Evolutionary conservation across 345 rosid species (phyloP).

Genomic region (Erysimum cheiranthoides): DNA sequence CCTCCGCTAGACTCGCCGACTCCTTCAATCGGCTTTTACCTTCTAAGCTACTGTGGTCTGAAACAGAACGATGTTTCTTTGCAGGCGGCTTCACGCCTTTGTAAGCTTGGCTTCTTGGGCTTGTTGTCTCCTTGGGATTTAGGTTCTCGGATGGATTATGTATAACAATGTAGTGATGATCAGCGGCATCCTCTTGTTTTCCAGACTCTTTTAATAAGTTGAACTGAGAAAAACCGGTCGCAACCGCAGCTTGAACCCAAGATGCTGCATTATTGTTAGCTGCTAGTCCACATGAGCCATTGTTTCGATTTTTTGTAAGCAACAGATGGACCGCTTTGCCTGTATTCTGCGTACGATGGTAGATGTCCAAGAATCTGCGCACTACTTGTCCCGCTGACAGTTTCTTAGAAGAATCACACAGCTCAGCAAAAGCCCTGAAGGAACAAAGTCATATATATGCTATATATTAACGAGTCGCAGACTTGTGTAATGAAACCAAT

Average conservation of each 20-base stretch:
- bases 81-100: conserved; percentile 34
- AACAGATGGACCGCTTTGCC: conserved; percentile 40
- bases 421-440: conserved; percentile 49
- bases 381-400: conserved; percentile 47
- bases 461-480: neutral
- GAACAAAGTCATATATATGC: conserved; percentile 20
- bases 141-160: conserved; percentile 37
- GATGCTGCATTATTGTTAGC: conserved; percentile 43
- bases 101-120: conserved; percentile 31
- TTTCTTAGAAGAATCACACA: conserved; percentile 46
- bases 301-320: conserved; percentile 40
- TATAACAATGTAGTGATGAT: conserved; percentile 42
- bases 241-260: conserved; percentile 56
- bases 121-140: conserved; percentile 37
- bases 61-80: conserved; percentile 20
- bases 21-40: conserved; percentile 45
- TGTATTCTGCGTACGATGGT: conserved; percentile 47
- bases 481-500: neutral
- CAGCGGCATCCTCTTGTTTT: conserved; percentile 28
- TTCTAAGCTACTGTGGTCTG: conserved; percentile 31
- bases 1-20: conserved; percentile 49
- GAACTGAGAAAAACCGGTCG: conserved; percentile 50
- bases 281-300: conserved; percentile 22
- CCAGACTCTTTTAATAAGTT: conserved; percentile 46
- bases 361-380: conserved; percentile 50